A percentile compares a stretch with the other conserved stretches of the same genome.
phyloP scores from a whole-genome alignment of 129 eudicot genomes.

The Flaveria bidentis region DNA sequence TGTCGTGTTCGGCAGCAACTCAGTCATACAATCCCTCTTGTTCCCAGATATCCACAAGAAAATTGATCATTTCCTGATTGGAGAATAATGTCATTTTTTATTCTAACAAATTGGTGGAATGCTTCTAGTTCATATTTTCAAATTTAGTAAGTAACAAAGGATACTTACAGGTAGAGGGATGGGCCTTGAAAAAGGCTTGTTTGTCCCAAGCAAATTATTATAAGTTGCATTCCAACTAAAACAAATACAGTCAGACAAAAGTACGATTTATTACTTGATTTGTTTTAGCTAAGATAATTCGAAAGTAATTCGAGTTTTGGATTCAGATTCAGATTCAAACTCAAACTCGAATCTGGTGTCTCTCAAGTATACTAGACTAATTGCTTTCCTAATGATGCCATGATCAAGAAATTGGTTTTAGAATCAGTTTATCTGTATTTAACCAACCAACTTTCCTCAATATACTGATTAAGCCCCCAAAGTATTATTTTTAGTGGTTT shows the following conservation, averaged over 20 bases:
- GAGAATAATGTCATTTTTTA: not conserved
- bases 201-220: constrained; percentile 76
- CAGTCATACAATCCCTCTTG: constrained; percentile 87
- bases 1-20: constrained; percentile 26
- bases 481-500: not conserved
- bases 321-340: not conserved
- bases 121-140: not conserved
- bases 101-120: not conserved
- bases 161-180: constrained; percentile 79
- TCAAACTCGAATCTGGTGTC: not conserved
- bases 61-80: constrained; percentile 81
- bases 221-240: constrained; percentile 74
- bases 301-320: not conserved
- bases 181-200: constrained; percentile 66
- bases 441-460: not conserved
- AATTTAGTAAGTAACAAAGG: not conserved
- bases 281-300: not conserved
- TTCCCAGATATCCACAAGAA: constrained; percentile 85
- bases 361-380: not conserved
- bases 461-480: not conserved
- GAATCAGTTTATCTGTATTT: not conserved
- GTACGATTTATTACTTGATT: not conserved
- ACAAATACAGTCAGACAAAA: constrained; percentile 3
- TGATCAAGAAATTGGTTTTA: not conserved
- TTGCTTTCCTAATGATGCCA: not conserved